phyloP scores from a whole-genome alignment of 495 filamentous ascomycete species.

The Clohesyomyces aquaticus region DNA sequence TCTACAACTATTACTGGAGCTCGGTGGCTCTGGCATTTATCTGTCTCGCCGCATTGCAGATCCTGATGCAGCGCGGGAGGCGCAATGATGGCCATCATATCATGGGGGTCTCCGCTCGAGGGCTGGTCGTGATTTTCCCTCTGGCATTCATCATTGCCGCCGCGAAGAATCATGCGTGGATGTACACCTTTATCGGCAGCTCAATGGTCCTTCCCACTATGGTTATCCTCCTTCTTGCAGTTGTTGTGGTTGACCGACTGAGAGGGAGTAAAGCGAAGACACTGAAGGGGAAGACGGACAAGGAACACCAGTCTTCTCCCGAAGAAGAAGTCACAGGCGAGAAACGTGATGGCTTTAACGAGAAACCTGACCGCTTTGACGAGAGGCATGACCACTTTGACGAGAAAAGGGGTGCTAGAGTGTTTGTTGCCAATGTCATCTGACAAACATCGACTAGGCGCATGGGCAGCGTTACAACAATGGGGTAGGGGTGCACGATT shows the following conservation, averaged over 20 bases:
- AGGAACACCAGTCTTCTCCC: too few relatives aligned
- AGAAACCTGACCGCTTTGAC: too few relatives aligned
- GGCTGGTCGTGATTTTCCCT: not conserved
- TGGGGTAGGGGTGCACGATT: too few relatives aligned
- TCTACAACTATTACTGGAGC: slow-evolving; percentile 28
- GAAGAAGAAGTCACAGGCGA: too few relatives aligned
- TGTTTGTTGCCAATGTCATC: too few relatives aligned
- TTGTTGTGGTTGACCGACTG: not conserved
- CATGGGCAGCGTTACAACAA: too few relatives aligned
- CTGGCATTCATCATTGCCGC: not conserved
- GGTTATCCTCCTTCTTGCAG: not conserved
- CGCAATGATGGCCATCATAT: not conserved
- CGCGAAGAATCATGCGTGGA: not conserved
- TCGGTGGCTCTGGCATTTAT: slow-evolving; percentile 14
- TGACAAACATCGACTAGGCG: too few relatives aligned
- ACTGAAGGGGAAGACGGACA: too few relatives aligned
- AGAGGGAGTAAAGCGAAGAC: not conserved
- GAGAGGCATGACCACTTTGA: too few relatives aligned
- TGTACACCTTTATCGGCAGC: not conserved
- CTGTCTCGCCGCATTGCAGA: slow-evolving; percentile 12
- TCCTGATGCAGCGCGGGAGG: not conserved
- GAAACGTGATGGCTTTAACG: too few relatives aligned
- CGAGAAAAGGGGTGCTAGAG: too few relatives aligned
- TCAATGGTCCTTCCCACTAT: not conserved
- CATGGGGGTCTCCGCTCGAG: not conserved